Base-by-base conservation (phyloP, 2,329 filamentous ascomycete genomes). In the Claviceps quebecensis region DNA sequence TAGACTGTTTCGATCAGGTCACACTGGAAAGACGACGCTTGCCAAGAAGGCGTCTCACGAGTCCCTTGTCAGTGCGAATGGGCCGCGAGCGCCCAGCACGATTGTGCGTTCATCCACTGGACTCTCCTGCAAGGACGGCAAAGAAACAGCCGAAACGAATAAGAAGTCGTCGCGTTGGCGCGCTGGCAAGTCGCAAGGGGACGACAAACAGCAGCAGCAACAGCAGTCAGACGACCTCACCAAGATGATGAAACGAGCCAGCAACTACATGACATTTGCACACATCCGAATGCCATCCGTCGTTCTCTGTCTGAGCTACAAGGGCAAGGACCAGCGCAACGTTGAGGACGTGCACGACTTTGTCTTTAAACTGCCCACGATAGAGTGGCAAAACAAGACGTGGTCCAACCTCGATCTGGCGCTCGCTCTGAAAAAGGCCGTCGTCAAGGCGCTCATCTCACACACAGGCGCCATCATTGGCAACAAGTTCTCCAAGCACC, bases 391-490 rank as follows among this genome's bases (percentile, higher is more conserved):
- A 56, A 98, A 98, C 75, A 98, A 98, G 73, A 97, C 90, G 8
- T 98, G 93, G 93, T 96, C 89, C 6, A 98, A 97, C 65, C 77
- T 98, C 6, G 93, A 98, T 62, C 79, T 98, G 9, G 90, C 91
- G 0, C 75, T 97, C 47, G 86, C 89, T 14, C 76, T 98, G 50
- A 97, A 98, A 71, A 94, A 90, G 64, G 90, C 95, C 46, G 86
- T 97, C 53, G 87, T 95, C 63, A 87, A 89, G 62, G 91, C 93
- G 0, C 76, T 98, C 45, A 94, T 98, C 60, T 93, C 87, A 1
- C 93, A 98, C 63, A 90, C 91, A 0, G 93, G 93, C 38, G 89
- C 93, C 52, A 96, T 98, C 58, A 88, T 98, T 48, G 88, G 91
- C 51, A 98, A 98, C 75, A 98, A 98, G 65, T 87, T 98, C 68